Conservation (phyloP, 2,329 filamentous ascomycete genomes). For the Aspergillus floridensis region DNA sequence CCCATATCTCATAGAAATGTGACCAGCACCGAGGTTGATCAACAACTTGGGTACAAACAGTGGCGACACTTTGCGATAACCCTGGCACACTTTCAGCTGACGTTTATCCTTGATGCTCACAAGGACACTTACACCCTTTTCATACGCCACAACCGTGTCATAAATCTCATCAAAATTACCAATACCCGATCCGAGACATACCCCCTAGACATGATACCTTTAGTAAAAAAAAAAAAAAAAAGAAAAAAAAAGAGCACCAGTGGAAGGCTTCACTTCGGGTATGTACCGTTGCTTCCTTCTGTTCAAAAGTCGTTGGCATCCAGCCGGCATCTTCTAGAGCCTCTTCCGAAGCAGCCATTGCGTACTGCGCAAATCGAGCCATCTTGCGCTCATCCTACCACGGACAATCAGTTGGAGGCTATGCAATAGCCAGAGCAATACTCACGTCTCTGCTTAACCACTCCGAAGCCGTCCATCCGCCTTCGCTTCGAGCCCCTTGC, state of each 20-base stretch:
- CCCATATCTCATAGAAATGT: slow-evolving; percentile 88
- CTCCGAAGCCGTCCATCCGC: slow-evolving; percentile 44
- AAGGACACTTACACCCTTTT: slow-evolving; percentile 60
- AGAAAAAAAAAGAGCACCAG: neutral
- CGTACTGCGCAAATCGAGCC: slow-evolving; percentile 90
- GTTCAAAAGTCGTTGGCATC: slow-evolving; percentile 59
- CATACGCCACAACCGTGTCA: slow-evolving; percentile 73
- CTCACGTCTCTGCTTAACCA: slow-evolving; percentile 45
- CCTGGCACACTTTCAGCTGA: slow-evolving; percentile 50
- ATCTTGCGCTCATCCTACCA: slow-evolving; percentile 68
- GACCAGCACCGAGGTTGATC: slow-evolving; percentile 92
- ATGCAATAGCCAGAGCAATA: slow-evolving; percentile 1
- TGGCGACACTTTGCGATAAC: slow-evolving; percentile 89
- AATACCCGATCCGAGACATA: slow-evolving; percentile 93
- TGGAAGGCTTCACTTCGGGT: neutral
- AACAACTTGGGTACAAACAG: slow-evolving; percentile 89
- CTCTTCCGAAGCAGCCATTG: slow-evolving; percentile 80
- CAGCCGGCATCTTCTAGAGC: slow-evolving; percentile 80
- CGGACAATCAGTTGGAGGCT: neutral
- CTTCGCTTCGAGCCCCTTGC: slow-evolving; percentile 46
- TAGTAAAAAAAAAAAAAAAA: neutral
- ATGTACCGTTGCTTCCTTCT: slow-evolving; percentile 67
- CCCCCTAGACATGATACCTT: slow-evolving; percentile 54
- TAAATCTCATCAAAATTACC: slow-evolving; percentile 92
- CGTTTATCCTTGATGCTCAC: neutral